A percentile compares a stretch with the other conserved stretches of the same genome.
phyloP scores from a whole-genome alignment of 805 yeast species.

The Yarrowia keelungensis region DNA sequence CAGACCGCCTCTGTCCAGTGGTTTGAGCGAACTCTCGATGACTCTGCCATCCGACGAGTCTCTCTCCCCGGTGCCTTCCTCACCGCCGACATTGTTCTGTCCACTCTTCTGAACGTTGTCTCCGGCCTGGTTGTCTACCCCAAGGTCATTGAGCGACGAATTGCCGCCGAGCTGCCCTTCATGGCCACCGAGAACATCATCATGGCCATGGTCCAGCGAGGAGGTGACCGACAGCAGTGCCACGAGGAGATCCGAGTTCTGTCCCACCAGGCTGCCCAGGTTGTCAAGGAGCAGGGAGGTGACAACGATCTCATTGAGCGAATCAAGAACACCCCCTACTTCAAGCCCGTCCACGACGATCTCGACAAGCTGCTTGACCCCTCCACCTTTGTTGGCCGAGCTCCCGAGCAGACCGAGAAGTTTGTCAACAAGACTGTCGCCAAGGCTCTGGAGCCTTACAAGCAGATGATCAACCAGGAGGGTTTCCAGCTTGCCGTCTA shows the following conservation, averaged over 20 bases:
- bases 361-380: constrained; percentile 86
- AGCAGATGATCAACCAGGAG: constrained; percentile 64
- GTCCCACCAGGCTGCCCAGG: constrained; percentile 96
- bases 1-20: constrained; percentile 98
- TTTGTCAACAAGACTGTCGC: constrained; percentile 85
- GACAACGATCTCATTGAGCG: constrained; percentile 96
- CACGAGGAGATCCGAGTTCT: constrained; percentile 97
- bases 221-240: constrained; percentile 97
- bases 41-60: constrained; percentile 96
- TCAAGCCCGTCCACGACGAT: constrained; percentile 86
- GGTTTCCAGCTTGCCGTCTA: constrained; percentile 82
- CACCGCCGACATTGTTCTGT: constrained; percentile 90
- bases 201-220: constrained; percentile 99
- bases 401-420: constrained; percentile 96
- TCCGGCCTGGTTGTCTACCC: constrained; percentile 98
- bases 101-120: constrained; percentile 89
- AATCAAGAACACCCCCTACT: constrained; percentile 75
- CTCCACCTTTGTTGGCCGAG: constrained; percentile 95
- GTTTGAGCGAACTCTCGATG: constrained; percentile 99
- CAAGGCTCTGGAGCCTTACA: constrained; percentile 75
- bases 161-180: constrained; percentile 92
- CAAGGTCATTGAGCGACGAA: constrained; percentile 97
- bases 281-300: constrained; percentile 97
- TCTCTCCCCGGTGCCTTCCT: constrained; percentile 95
- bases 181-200: constrained; percentile 99